Base-by-base conservation (phyloP, 179 eudicot species). In the Carnegiea gigantea region DNA sequence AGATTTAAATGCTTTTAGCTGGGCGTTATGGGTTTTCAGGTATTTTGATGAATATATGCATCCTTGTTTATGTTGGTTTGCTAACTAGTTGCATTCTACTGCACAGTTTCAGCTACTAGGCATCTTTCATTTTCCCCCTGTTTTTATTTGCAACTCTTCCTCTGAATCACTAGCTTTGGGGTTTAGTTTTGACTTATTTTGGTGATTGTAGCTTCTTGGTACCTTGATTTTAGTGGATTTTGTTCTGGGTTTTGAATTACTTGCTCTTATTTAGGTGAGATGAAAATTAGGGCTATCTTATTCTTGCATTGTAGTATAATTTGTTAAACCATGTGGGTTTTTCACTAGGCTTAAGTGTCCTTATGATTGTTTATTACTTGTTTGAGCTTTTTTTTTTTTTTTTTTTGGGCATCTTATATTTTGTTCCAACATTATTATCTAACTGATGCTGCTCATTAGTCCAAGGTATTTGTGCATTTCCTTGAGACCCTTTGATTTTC, bases 81-180 rank as follows among this genome's bases (percentile, higher is more conserved):
- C 30, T 28, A 28, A 28, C 30, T 28, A 28, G 30, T 28, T 28
- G 30, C 30, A 28, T 28, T 28, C 30, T 28, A 28, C 30, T 28
- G 1, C 30, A 28, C 53, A 46, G 49, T 80, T 84, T 73, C 62
- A 9, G n/a, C 48, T 77, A 49, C 73, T 76, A 33, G 86, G 80
- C 77, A 77, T 70, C 15, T 36, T 80, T 71, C 48, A 49, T 28
- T 28, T 24, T 46, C 64, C 78, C 73, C 1, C 30, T 28, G 0
- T 28, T 28, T 28, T 28, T 28, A 60, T 51, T 59, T 48, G 30
- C 30, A 28, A 30, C 14, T 2, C 0, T 64, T 30, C n/a, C 17
- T 51, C 20, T 9, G 24, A 18, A 20, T 60, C 24, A 26, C 6
- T 60, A 21, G 18, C 13, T 59, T 57, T 77, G 21, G 65, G 49